phyloP scores from a whole-genome alignment of 1,284 basidiomycete species.

The Stygiomarasmius scandens region DNA sequence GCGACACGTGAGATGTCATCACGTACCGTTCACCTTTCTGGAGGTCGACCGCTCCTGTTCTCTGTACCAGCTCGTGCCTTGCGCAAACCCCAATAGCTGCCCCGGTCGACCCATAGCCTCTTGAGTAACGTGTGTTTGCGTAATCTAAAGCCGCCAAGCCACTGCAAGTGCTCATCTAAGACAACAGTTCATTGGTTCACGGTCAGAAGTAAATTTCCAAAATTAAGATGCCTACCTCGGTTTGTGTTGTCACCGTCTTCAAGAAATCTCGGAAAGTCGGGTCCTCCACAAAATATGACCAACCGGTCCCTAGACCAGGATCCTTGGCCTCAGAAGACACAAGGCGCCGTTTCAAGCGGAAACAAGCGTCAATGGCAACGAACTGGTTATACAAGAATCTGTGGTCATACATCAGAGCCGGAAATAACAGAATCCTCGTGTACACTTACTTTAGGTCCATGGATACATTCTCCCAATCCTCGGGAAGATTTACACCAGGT shows the following conservation, averaged over 20 bases:
- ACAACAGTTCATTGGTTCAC: background rate
- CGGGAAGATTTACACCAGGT: constrained; percentile 12
- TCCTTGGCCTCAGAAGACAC: constrained; percentile 13
- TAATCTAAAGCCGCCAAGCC: constrained; percentile 9
- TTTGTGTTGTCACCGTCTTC: constrained; percentile 6
- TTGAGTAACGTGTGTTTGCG: background rate
- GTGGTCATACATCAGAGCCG: too few relatives aligned
- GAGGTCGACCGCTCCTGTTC: background rate
- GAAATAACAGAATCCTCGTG: background rate
- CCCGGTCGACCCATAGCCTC: constrained; percentile 14
- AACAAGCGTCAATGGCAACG: constrained; percentile 16
- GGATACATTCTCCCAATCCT: constrained; percentile 15
- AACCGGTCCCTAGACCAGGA: constrained; percentile 13
- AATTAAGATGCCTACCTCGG: constrained; percentile 6
- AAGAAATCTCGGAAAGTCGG: constrained; percentile 4
- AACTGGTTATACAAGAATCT: constrained; percentile 18
- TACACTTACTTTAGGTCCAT: constrained; percentile 19
- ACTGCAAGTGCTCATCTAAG: constrained; percentile 6
- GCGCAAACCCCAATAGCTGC: background rate
- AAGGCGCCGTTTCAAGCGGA: constrained; percentile 4
- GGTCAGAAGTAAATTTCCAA: background rate
- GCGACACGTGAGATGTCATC: background rate
- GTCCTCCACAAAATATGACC: constrained; percentile 15
- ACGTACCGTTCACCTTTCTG: background rate
- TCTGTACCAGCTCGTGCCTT: background rate